These are phyloP conservation scores for Excoecaria agallocha DNA, from an alignment of 345 rosid species.

Conservation along the genomic window DNA sequence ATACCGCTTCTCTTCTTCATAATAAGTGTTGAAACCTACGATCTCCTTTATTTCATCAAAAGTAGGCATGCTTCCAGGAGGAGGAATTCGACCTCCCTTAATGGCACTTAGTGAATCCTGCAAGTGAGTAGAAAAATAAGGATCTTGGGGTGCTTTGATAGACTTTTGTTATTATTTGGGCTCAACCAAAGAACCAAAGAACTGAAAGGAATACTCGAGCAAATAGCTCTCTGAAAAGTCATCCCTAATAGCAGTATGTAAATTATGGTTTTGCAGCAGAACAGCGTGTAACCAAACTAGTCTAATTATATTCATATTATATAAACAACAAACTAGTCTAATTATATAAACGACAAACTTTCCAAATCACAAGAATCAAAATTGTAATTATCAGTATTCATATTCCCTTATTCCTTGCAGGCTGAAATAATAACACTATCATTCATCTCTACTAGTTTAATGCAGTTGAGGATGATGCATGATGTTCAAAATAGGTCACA, in stretches of 20 bases:
- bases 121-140: constrained; percentile 10
- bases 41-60: constrained; percentile 73
- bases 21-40: constrained; percentile 68
- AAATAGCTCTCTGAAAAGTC: not conserved
- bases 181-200: not conserved
- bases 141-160: not conserved
- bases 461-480: not conserved
- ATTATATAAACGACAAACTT: not conserved
- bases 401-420: not conserved
- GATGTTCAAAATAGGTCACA: not conserved
- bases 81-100: constrained; percentile 83
- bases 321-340: not conserved
- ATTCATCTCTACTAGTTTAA: not conserved
- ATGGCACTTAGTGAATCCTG: constrained; percentile 78
- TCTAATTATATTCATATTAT: too few species aligned
- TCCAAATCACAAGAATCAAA: too few species aligned
- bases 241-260: not conserved
- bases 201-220: not conserved
- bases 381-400: not conserved
- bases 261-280: not conserved
- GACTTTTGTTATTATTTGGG: not conserved
- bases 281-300: not conserved
- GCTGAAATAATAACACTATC: not conserved
- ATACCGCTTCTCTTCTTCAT: constrained; percentile 77
- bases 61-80: constrained; percentile 90